These are phyloP conservation scores for Fomitopsis pulvina DNA, from an alignment of 768 basidiomycete species.

Conservation along the genomic window DNA sequence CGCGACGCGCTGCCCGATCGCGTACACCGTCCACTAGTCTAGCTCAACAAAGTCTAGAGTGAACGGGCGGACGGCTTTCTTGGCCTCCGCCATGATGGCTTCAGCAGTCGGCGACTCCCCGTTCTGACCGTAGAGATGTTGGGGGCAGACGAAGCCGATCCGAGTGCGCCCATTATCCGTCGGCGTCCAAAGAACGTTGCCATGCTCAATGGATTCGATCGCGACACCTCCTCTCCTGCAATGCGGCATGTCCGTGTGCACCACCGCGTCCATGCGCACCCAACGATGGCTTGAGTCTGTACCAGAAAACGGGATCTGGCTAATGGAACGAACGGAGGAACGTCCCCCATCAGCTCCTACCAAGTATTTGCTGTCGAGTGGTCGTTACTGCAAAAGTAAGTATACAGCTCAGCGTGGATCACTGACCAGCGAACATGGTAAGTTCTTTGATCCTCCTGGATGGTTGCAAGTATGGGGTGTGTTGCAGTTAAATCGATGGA, in stretches of 20 bases:
- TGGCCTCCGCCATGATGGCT: not conserved
- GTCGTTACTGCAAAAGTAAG: too few species aligned
- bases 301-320: not conserved
- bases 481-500: too few species aligned
- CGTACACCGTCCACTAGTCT: constrained; percentile 1
- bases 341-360: too few species aligned
- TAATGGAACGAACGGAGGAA: too few species aligned
- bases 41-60: not conserved
- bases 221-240: not conserved
- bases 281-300: not conserved
- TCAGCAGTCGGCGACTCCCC: not conserved
- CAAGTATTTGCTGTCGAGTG: too few species aligned
- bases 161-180: not conserved
- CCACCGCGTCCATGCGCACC: not conserved
- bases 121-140: not conserved
- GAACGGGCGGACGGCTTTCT: not conserved
- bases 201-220: not conserved
- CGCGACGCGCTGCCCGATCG: not conserved
- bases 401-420: too few species aligned
- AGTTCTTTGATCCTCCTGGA: too few species aligned
- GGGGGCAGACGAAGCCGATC: not conserved
- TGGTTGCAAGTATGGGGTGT: too few species aligned
- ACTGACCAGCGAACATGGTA: too few species aligned
- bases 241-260: not conserved
- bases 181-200: not conserved